Evolutionary conservation across 495 filamentous ascomycete species (phyloP).

Genomic region (Apiosordaria backusii): DNA sequence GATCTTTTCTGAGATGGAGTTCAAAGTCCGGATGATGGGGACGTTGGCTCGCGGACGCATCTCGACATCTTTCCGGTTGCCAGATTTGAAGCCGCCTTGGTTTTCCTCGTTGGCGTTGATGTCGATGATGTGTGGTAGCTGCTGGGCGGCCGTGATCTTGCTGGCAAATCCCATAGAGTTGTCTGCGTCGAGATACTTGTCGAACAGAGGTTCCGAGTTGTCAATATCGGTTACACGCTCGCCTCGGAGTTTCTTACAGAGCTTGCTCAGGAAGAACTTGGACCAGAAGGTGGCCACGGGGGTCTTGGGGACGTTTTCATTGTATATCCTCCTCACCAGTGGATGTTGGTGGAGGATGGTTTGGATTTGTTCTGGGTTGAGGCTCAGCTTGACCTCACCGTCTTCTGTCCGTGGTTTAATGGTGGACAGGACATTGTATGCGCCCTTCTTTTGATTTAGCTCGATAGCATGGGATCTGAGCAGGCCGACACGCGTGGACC

Average conservation of each 20-base stretch:
- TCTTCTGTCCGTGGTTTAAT: conserved; percentile 79
- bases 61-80: conserved; percentile 80
- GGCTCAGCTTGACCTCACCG: conserved; percentile 71
- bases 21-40: conserved; percentile 75
- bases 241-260: conserved; percentile 89
- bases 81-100: conserved; percentile 60
- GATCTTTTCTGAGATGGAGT: conserved; percentile 83
- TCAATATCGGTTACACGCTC: conserved; percentile 76
- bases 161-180: conserved; percentile 52
- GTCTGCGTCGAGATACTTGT: conserved; percentile 74
- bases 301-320: conserved; percentile 85
- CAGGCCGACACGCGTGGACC: conserved; percentile 79
- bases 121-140: conserved; percentile 86
- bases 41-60: conserved; percentile 66
- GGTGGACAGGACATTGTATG: conserved; percentile 90
- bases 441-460: conserved; percentile 73
- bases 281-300: conserved; percentile 82
- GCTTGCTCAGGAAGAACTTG: conserved; percentile 81
- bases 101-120: conserved; percentile 92
- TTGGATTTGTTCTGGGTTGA: conserved; percentile 88
- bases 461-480: conserved; percentile 90
- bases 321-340: conserved; percentile 83
- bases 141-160: conserved; percentile 47
- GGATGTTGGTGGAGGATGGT: conserved; percentile 92
- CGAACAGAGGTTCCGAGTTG: conserved; percentile 67